Percentiles rank a stretch among this genome's conserved stretches.
Conservation (phyloP, 2,329 filamentous ascomycete species). For the Fusarium chlamydosporum region DNA sequence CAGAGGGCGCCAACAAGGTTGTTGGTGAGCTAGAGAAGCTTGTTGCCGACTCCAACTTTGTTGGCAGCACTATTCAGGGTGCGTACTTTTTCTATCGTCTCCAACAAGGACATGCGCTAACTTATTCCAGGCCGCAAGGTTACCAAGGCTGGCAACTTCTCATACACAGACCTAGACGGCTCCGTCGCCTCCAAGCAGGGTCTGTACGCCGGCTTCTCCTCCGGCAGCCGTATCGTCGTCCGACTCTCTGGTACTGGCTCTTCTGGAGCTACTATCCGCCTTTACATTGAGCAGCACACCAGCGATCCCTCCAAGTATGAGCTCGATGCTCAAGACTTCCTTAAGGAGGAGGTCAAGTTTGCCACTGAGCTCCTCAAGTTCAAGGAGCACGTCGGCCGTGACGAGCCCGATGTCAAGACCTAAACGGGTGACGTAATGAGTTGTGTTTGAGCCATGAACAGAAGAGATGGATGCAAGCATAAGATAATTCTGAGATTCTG, state of each 20-base stretch:
- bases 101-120: conserved; percentile 37
- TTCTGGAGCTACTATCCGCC: conserved; percentile 93
- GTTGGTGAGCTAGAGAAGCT: conserved; percentile 84
- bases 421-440: conserved; percentile 59
- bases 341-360: conserved; percentile 89
- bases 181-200: conserved; percentile 97
- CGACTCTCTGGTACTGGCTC: conserved; percentile 95
- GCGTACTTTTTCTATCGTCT: conserved; percentile 47
- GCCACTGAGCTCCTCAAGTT: conserved; percentile 90
- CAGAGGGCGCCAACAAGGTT: conserved; percentile 90
- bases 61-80: conserved; percentile 85
- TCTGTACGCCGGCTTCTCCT: conserved; percentile 93
- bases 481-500: conserved; percentile 45
- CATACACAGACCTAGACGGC: conserved; percentile 98
- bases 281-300: conserved; percentile 98
- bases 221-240: conserved; percentile 94
- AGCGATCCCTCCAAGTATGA: conserved; percentile 82
- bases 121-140: conserved; percentile 77
- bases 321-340: conserved; percentile 90
- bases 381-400: conserved; percentile 92
- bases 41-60: conserved; percentile 79
- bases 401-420: conserved; percentile 96
- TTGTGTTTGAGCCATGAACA: conserved; percentile 8
- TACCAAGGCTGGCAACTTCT: conserved; percentile 92
- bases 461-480: conserved; percentile 43